phyloP scores from a whole-genome alignment of 2,329 filamentous ascomycete genomes.

The Colletotrichum lentis region DNA sequence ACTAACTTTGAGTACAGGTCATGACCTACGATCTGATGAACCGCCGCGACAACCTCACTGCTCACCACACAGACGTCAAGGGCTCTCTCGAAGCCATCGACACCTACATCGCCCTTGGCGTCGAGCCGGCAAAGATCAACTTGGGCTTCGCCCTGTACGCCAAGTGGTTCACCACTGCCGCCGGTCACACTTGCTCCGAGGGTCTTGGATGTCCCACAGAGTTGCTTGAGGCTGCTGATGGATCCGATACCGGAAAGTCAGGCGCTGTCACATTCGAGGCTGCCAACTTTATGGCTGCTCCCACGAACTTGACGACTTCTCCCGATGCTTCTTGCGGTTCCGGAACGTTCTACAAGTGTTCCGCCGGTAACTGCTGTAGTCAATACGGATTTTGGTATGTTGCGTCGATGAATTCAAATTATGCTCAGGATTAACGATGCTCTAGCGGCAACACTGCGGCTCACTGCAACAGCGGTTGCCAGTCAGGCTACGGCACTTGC shows the following conservation, averaged over 20 bases:
- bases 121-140: conserved; percentile 64
- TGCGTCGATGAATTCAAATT: rapidly evolving
- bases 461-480: conserved; percentile 32
- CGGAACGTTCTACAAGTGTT: conserved; percentile 32
- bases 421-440: not conserved
- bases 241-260: conserved; percentile 63
- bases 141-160: conserved; percentile 75
- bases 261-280: conserved; percentile 53
- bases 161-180: conserved; percentile 70
- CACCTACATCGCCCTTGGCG: conserved; percentile 66
- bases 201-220: conserved; percentile 68
- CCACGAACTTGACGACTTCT: conserved; percentile 30
- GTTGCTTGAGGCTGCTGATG: conserved; percentile 66
- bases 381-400: conserved; percentile 34
- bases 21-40: conserved; percentile 81
- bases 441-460: conserved; percentile 18
- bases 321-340: conserved; percentile 20
- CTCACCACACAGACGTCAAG: conserved; percentile 68
- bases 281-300: conserved; percentile 42
- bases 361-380: conserved; percentile 29
- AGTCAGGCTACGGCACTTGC: conserved; percentile 30
- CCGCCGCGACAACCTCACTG: conserved; percentile 71
- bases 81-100: conserved; percentile 64
- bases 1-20: conserved; percentile 48
- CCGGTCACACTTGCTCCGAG: conserved; percentile 53